phyloP scores from a whole-genome alignment of 441 rosid genomes.

The Brassica hybrid region DNA sequence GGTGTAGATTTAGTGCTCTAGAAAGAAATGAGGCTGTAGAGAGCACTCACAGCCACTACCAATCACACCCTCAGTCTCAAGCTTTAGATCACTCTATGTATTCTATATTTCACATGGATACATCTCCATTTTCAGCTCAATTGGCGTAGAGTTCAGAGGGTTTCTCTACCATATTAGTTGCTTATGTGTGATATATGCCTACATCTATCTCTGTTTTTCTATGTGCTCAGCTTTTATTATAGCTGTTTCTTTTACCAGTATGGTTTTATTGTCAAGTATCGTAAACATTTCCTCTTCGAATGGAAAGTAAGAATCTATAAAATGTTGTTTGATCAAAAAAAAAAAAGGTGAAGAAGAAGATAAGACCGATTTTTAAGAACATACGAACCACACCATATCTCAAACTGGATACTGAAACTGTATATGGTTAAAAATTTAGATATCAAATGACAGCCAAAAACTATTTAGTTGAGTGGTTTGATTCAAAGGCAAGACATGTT shows the following conservation, averaged over 20 bases:
- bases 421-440: neutral
- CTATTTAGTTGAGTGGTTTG: neutral
- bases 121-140: too few species aligned
- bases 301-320: neutral
- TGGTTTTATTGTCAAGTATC: neutral
- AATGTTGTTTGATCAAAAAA: neutral
- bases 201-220: neutral
- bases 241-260: neutral
- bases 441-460: neutral
- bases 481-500: neutral
- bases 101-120: too few species aligned
- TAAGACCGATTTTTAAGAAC: neutral
- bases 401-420: too few species aligned
- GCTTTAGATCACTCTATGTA: too few species aligned
- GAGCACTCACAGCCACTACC: too few species aligned
- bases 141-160: neutral
- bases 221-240: neutral
- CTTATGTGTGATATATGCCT: neutral
- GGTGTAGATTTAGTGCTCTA: too few species aligned
- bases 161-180: neutral
- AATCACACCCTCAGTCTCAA: too few species aligned
- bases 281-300: neutral
- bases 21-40: too few species aligned
- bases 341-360: neutral
- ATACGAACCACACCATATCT: neutral